Percentiles rank a stretch among this genome's conserved stretches.
Evolutionary conservation across 2,329 filamentous ascomycete species (phyloP).

Genomic region (Paecilomyces niveus): DNA sequence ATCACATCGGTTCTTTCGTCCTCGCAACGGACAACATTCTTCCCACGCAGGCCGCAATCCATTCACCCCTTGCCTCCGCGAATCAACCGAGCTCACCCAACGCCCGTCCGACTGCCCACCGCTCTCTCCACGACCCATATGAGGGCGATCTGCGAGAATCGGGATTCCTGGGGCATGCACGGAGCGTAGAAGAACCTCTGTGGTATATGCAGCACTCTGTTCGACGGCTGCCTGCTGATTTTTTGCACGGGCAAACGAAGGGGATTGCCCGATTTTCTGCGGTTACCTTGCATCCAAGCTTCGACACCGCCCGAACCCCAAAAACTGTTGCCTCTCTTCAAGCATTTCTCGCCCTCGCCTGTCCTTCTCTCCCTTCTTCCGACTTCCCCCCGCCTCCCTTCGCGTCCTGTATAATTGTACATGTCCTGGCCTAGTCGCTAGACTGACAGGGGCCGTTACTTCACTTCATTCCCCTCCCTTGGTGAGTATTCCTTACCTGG

Average conservation of each 20-base stretch:
- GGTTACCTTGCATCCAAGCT: conserved; percentile 26
- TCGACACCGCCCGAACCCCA: neutral
- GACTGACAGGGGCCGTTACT: conserved; percentile 10
- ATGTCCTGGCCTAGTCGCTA: conserved; percentile 19
- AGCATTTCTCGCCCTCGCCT: conserved; percentile 2
- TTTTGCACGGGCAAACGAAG: conserved; percentile 28
- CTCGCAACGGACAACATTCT: conserved; percentile 28
- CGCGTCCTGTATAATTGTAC: conserved; percentile 23
- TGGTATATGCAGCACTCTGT: conserved; percentile 15
- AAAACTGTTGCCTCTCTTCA: conserved; percentile 4
- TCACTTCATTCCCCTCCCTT: conserved; percentile 7
- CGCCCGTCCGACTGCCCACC: conserved; percentile 20
- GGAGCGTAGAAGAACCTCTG: conserved; percentile 30
- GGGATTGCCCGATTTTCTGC: conserved; percentile 21
- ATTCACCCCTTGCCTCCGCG: conserved; percentile 26
- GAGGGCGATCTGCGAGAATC: conserved; percentile 29
- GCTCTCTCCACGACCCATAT: conserved; percentile 25
- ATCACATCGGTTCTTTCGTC: conserved; percentile 19
- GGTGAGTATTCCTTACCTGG: conserved; percentile 11
- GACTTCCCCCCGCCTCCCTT: conserved; percentile 20
- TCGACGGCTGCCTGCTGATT: conserved; percentile 18
- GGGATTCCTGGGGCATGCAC: conserved; percentile 36
- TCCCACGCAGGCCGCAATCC: conserved; percentile 14
- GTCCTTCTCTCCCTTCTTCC: conserved; percentile 11
- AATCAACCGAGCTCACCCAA: conserved; percentile 22